Evolutionary conservation across 1,139 yeast species (phyloP), one percentile per base, ranked within the genome.

Genomic region (Scheffersomyces insectosa): DNA sequence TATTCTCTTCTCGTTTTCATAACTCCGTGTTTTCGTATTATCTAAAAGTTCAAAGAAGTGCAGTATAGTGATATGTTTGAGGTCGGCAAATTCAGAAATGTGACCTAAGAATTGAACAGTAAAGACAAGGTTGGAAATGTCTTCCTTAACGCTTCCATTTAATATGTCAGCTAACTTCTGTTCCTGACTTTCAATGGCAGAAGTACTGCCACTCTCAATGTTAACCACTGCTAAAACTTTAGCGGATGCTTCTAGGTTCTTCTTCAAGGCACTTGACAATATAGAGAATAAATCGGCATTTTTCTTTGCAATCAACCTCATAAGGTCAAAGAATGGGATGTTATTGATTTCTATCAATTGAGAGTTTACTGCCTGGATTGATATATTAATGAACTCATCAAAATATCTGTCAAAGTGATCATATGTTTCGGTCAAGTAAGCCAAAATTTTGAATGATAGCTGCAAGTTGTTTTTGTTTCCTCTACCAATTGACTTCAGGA

Each of bases 51-150:
- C 29, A 14, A 51, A 35, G n/a, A 50, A 39, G 28, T 42, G 34
- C 2, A 33, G 38, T 3, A 45, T 32, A 9, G 31, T 41, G 6
- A 52, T 34, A 12, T 41, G 20, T 2, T 33, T 28, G 36, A 52
- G 43, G 6, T 40, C 14, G 36, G 36, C 11, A 42, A 41, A 23
- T 40, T 67, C 65, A 5, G 77, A 76, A 13, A 78, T 66, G 45
- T 71, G 70, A 3, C 83, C 85, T 40, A 82, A 58, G 38, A 74
- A 77, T 43, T 56, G 73, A 45, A 66, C 65, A 42, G 56, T 60
- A 45, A 67, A 70, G 10, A 65, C 50, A 20, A 66, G 47, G 12
- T 51, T 46, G 14, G 54, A n/a, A 15, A 31, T 51, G 11, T 49
- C 44, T n/a, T 42, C 43, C 15, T 32, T 38, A 10, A 60, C 58